These are phyloP conservation scores for Trypanosoma theileri DNA, from an alignment of 208 protist genomes.

Conservation along the genomic window DNA sequence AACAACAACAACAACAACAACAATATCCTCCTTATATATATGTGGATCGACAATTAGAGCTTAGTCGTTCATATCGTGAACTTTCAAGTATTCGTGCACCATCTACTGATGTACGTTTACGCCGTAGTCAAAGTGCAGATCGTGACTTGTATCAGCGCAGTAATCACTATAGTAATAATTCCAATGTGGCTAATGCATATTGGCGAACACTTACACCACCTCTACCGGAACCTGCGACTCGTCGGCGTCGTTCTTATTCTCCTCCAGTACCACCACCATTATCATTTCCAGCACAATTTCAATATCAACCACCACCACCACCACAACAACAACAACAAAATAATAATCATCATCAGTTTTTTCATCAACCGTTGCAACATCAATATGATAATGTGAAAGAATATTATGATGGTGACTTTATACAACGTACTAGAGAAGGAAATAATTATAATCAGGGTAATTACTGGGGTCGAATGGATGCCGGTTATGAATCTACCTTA, in stretches of 20 bases:
- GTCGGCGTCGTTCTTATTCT: neutral
- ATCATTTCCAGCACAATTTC: too few species aligned
- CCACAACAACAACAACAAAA: too few species aligned
- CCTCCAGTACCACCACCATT: neutral
- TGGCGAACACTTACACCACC: neutral
- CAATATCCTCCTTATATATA: too few species aligned
- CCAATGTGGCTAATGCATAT: neutral
- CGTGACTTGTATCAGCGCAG: neutral
- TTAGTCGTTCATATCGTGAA: slow-evolving; percentile 6
- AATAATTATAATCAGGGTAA: neutral
- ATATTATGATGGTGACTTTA: too few species aligned
- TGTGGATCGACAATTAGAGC: neutral
- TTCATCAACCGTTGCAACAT: too few species aligned
- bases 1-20: too few species aligned
- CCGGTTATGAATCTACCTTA: slow-evolving; percentile 24
- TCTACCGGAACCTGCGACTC: neutral
- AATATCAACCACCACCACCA: too few species aligned
- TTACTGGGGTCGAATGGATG: slow-evolving; percentile 22
- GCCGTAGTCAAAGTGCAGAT: neutral
- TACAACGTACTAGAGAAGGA: too few species aligned
- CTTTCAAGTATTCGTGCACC: slow-evolving; percentile 6
- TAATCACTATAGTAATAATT: too few species aligned
- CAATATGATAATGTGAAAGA: too few species aligned
- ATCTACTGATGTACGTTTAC: neutral
- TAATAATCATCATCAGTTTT: too few species aligned